Percentiles rank a stretch among this genome's conserved stretches.
These are phyloP conservation scores for Rhodotorula sp. DNA, from an alignment of 1,284 basidiomycete species.

Conservation along the genomic window DNA sequence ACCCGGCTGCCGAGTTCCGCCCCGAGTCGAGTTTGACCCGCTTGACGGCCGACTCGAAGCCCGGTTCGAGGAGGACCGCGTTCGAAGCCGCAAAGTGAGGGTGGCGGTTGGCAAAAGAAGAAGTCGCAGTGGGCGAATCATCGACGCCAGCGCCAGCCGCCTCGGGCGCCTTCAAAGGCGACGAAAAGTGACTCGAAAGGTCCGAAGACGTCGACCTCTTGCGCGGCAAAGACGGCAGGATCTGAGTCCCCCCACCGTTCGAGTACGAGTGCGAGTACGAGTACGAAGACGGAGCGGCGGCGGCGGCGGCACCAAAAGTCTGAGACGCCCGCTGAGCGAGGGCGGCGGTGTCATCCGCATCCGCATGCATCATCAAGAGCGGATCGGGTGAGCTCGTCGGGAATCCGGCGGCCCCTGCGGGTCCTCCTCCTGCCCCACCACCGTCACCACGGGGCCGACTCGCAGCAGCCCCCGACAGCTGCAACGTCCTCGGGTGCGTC, in stretches of 20 bases:
- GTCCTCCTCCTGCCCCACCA: too few relatives aligned
- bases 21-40: conserved; percentile 21
- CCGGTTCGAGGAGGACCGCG: neutral
- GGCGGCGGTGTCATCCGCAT: neutral
- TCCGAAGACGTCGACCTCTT: neutral
- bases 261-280: neutral
- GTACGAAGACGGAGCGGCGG: neutral
- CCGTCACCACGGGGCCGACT: neutral
- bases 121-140: too few relatives aligned
- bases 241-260: neutral
- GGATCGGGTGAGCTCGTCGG: conserved; percentile 32
- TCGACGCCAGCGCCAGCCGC: neutral
- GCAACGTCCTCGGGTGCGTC: neutral
- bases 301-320: neutral
- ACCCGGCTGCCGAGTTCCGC: neutral
- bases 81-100: neutral
- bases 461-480: neutral
- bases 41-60: conserved; percentile 32
- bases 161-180: neutral
- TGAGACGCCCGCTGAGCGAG: neutral
- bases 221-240: neutral
- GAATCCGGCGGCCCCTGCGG: neutral
- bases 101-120: too few relatives aligned
- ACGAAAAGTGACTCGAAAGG: conserved; percentile 9
- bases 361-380: conserved; percentile 7